phyloP scores from a whole-genome alignment of 495 filamentous ascomycete species.

The Endocarpon pusillum region DNA sequence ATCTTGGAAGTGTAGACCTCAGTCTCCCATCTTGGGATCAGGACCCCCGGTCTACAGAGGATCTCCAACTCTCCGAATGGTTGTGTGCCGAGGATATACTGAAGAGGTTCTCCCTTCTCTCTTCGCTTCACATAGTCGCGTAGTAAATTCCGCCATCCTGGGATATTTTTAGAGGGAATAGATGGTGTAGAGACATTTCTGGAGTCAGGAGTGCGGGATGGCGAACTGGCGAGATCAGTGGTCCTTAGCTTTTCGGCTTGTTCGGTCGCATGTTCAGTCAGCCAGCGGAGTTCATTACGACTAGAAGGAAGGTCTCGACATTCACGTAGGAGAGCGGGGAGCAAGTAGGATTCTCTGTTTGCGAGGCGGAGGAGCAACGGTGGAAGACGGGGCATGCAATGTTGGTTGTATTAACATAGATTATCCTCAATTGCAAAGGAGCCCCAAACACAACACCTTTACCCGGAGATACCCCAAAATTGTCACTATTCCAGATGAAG shows the following conservation, averaged over 20 bases:
- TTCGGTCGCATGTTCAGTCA: conserved; percentile 41
- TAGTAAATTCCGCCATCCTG: conserved; percentile 21
- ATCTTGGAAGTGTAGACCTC: conserved; percentile 1
- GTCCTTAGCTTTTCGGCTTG: too few species aligned
- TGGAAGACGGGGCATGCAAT: conserved; percentile 62
- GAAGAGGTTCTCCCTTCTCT: conserved; percentile 53
- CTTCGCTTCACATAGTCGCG: conserved; percentile 37
- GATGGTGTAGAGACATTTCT: too few species aligned
- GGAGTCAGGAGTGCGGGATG: background rate
- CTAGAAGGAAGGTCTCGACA: conserved; percentile 53
- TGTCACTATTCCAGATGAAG: too few species aligned
- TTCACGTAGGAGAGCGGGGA: conserved; percentile 48
- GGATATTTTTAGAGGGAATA: background rate
- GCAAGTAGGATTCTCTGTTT: conserved; percentile 33
- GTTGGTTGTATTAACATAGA: too few species aligned
- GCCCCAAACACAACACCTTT: too few species aligned
- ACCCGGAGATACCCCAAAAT: too few species aligned
- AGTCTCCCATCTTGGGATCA: conserved; percentile 60
- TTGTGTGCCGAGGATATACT: conserved; percentile 80
- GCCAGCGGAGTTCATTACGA: conserved; percentile 72
- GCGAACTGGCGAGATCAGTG: too few species aligned
- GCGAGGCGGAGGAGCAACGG: conserved; percentile 41
- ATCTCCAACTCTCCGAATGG: conserved; percentile 77
- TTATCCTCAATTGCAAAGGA: too few species aligned
- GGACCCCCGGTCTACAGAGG: conserved; percentile 51